phyloP scores from a whole-genome alignment of 805 yeast genomes.

The Starmerella powellii region DNA sequence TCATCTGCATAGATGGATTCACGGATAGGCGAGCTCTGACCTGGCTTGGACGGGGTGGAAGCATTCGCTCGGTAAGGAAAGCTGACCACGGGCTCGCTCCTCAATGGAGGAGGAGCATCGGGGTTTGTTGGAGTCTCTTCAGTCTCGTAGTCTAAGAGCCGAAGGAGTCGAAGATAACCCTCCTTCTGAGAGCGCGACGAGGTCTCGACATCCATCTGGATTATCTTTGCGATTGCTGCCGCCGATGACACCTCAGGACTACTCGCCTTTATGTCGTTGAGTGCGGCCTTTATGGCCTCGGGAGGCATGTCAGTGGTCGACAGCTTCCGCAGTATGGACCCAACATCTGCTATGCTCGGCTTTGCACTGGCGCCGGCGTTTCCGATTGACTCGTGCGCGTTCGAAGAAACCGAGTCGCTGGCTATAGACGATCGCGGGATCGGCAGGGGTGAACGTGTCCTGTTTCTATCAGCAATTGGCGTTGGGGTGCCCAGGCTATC shows the following conservation, averaged over 20 bases:
- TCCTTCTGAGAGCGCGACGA: slow-evolving; percentile 5
- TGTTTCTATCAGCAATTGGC: too few relatives aligned
- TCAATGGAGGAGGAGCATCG: too few relatives aligned
- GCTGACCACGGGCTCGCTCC: too few relatives aligned
- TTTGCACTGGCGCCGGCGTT: neutral
- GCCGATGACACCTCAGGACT: slow-evolving; percentile 1
- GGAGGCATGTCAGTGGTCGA: neutral
- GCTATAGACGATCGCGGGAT: neutral
- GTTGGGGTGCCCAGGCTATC: too few relatives aligned
- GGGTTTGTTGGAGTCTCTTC: too few relatives aligned
- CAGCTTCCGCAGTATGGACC: neutral
- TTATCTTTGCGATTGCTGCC: slow-evolving; percentile 1
- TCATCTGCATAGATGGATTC: neutral
- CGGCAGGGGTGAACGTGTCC: neutral
- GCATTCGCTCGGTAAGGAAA: too few relatives aligned
- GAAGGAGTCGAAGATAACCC: slow-evolving; percentile 4
- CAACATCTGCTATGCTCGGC: neutral
- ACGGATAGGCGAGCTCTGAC: neutral
- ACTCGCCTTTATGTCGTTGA: neutral
- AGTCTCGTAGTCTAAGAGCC: slow-evolving; percentile 5
- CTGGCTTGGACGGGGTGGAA: neutral
- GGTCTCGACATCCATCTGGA: slow-evolving; percentile 3
- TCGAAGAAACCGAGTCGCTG: neutral
- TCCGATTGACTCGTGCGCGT: neutral
- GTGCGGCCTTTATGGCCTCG: neutral